Evolutionary conservation across 257 asterid genomes (phyloP), one percentile per base, ranked within the genome.

Genomic region (Primulina huaijiensis): DNA sequence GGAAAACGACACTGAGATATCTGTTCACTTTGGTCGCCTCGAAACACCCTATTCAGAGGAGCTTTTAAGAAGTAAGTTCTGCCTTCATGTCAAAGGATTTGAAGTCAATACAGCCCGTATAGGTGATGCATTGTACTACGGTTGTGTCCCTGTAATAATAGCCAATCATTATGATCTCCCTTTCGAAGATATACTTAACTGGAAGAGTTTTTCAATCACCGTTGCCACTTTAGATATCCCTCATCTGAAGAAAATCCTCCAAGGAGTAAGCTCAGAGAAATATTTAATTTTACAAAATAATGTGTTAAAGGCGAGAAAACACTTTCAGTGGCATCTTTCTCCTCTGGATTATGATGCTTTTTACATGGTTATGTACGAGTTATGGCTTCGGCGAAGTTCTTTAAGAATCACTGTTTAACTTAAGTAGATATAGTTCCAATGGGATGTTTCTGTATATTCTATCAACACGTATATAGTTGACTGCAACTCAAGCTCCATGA

Each of bases 101-200:
- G 97, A 92, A 80, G 95, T 92, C 67, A 92, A 92, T 83, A 92
- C 98, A 7, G 98, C 98, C 62, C 97, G 98, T 16, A 80, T 86
- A 21, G 91, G 92, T 4, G 97, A 92, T 70, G 95, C 97, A 12
- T 52, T 90, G 23, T 88, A 86, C 63, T 82, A 87, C 21, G 98
- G 98, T 0, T 92, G 98, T 60, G 82, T 92, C 74, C 98, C 98
- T 8, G 85, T 92, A 65, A 85, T 92, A 80, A 85, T 92, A 11
- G 92, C 98, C 70, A 88, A 90, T 75, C 96, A 92, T 74, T 88
- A 90, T 58, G 97, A 92, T 79, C 97, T 92, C 82, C 98, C 98
- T 7, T 92, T 88, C 62, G 78, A 86, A 30, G 98, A 92, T 62
- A 77, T 84, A 67, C 78, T 92, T 30, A 76, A 85, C 74, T 92